These are phyloP conservation scores for Pseudogymnoascus sp. DNA, from an alignment of 2,329 filamentous ascomycete species.

Conservation along the genomic window DNA sequence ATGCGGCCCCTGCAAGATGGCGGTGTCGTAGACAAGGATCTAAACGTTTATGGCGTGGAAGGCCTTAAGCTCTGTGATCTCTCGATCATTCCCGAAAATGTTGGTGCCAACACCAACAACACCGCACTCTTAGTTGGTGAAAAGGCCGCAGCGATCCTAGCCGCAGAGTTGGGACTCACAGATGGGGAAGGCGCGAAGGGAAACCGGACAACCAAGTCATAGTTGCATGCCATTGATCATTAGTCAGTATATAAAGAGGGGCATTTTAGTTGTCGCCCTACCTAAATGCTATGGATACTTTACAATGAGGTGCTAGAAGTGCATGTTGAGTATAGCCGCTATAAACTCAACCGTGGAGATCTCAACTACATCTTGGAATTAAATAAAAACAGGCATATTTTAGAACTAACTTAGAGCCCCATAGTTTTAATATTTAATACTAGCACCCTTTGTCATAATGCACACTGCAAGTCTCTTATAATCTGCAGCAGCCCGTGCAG, in stretches of 20 bases:
- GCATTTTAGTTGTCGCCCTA: background rate
- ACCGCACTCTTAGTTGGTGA: slow-evolving; percentile 34
- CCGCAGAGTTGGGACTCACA: slow-evolving; percentile 26
- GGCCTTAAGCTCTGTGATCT: slow-evolving; percentile 32
- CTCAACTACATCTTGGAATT: background rate
- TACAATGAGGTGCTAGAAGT: background rate
- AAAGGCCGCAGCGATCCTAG: slow-evolving; percentile 32
- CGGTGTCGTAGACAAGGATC: slow-evolving; percentile 25
- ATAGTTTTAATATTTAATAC: background rate
- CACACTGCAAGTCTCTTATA: too few species aligned
- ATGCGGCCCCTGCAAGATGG: slow-evolving; percentile 25
- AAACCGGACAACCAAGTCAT: background rate
- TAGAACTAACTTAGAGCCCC: background rate
- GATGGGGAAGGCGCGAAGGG: background rate
- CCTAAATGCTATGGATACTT: background rate
- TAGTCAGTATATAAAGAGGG: background rate
- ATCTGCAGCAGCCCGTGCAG: too few species aligned
- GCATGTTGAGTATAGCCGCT: background rate
- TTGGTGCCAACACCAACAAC: slow-evolving; percentile 39
- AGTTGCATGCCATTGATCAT: background rate
- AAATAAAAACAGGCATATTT: background rate
- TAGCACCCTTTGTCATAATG: too few species aligned
- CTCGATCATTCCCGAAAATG: slow-evolving; percentile 21
- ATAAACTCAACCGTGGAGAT: background rate
- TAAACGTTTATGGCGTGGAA: slow-evolving; percentile 27